Conservation (phyloP, 1,284 basidiomycete species). For the Takashimella tepidaria region DNA sequence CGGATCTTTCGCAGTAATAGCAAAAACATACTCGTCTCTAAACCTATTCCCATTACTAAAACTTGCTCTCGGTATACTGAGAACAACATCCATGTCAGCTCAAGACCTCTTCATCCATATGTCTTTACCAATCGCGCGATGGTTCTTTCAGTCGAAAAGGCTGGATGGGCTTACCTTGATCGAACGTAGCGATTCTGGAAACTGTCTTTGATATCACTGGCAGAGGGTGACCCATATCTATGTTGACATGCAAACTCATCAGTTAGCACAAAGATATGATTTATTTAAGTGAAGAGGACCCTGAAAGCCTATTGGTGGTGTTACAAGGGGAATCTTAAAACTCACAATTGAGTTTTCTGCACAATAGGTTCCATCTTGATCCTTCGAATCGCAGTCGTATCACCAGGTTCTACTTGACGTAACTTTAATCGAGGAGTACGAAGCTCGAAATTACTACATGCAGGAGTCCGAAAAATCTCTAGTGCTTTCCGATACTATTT, state of each 20-base stretch:
- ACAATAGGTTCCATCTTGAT: conserved; percentile 45
- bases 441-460: conserved; percentile 28
- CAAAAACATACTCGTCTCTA: conserved; percentile 38
- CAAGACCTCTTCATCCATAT: neutral
- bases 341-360: conserved; percentile 43
- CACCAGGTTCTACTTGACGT: conserved; percentile 29
- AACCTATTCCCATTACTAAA: conserved; percentile 2
- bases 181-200: conserved; percentile 38
- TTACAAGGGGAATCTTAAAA: no score
- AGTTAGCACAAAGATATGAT: neutral
- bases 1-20: conserved; percentile 38
- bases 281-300: no score
- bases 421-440: conserved; percentile 29
- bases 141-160: no score
- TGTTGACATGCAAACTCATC: neutral
- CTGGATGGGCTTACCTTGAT: conserved; percentile 14
- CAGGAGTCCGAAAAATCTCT: conserved; percentile 28
- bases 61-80: conserved; percentile 15
- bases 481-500: conserved; percentile 9
- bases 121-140: no score
- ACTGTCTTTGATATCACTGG: conserved; percentile 28
- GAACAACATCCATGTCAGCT: neutral
- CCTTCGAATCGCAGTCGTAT: conserved; percentile 31
- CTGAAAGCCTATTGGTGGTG: neutral
- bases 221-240: conserved; percentile 35